A percentile compares a stretch with the other conserved stretches of the same genome.
Evolutionary conservation across 345 rosid genomes (phyloP).

Genomic region (Viola odorata): DNA sequence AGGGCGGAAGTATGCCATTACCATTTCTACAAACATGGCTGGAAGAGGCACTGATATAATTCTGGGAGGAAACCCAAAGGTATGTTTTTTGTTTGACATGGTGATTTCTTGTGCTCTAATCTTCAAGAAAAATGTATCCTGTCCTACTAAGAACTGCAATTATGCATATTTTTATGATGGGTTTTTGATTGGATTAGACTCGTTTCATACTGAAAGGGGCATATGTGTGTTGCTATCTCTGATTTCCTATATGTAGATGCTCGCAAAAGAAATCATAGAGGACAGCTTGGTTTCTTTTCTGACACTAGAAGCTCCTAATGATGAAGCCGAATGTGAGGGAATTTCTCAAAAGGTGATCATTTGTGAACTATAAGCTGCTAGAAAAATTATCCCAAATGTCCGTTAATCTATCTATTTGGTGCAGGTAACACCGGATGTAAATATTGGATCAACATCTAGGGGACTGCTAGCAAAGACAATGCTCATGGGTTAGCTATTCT

Average conservation of each 20-base stretch:
- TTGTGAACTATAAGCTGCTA: conserved; percentile 9
- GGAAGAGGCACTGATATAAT: conserved; percentile 98
- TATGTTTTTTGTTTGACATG: conserved; percentile 26
- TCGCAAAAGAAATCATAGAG: conserved; percentile 81
- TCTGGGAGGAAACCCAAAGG: conserved; percentile 94
- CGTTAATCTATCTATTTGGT: conserved; percentile 14
- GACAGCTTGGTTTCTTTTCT: conserved; percentile 72
- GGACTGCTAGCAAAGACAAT: conserved; percentile 79
- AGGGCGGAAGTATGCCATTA: conserved; percentile 84
- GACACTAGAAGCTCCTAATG: conserved; percentile 48
- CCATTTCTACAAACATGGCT: conserved; percentile 97
- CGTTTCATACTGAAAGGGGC: conserved; percentile 8
- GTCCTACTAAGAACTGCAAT: conserved; percentile 2
- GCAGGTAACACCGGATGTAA: conserved; percentile 72
- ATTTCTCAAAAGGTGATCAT: conserved; percentile 50
- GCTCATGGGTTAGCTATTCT: conserved; percentile 59
- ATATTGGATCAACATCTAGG: conserved; percentile 70
- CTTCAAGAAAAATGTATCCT: background rate
- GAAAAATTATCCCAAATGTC: conserved; percentile 6
- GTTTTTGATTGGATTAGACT: conserved; percentile 9
- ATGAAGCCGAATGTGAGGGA: conserved; percentile 39
- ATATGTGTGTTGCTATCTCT: conserved; percentile 12
- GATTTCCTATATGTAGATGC: conserved; percentile 50
- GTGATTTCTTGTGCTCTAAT: conserved; percentile 7
- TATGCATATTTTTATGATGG: background rate